Base-by-base conservation (phyloP, 2,329 filamentous ascomycete genomes). In the Xylaria multiplex region DNA sequence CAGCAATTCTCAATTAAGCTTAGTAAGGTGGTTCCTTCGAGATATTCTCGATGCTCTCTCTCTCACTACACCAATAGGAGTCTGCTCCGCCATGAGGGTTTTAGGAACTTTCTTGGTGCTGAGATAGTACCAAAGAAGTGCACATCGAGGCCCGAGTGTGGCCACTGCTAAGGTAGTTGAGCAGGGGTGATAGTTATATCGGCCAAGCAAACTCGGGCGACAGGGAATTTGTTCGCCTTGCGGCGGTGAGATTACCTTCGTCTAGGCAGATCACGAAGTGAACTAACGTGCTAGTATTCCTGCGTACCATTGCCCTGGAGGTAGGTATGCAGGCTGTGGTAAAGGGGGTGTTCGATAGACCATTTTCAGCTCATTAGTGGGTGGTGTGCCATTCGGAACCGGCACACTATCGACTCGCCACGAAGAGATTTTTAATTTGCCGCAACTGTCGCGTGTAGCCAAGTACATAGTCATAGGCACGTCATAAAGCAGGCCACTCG, bases 201-300 rank as follows among this genome's bases (percentile, higher is more conserved):
- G 22, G 45, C 53, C 35, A 46, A 54, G 45, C 48, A 59, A 52
- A 46, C 49, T 55, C 27, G 14, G 24, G 40, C 30, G 40, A 57
- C 57, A 61, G 37, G 60, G 64, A 52, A 43, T 50, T 48, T 43
- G 43, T 49, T 60, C 42, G 42, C 57, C 49, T 59, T 30, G 27
- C 42, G 24, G 60, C 48, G 55, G 66, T 64, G 30, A 64, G 60
- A 53, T 62, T 49, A 43, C 22, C 48, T 35, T 55, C 35, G 5
- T 22, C 43, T 63, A 14, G 9, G 22, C 52, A 27, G 32, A 49
- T 13, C n/a, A 22, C 48, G 42, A 50, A 43, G 48, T 50, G 35
- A n/a, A 32, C 27, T 59, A 22, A 37, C 42, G 35, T 40, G n/a
- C 9, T 43, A 8, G 14, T 19, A 32, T 35, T 32, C 1, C 49